A percentile compares a stretch with the other conserved stretches of the same genome.
phyloP scores from a whole-genome alignment of 352 stramenopile genomes.

The Pythium dissimile region DNA sequence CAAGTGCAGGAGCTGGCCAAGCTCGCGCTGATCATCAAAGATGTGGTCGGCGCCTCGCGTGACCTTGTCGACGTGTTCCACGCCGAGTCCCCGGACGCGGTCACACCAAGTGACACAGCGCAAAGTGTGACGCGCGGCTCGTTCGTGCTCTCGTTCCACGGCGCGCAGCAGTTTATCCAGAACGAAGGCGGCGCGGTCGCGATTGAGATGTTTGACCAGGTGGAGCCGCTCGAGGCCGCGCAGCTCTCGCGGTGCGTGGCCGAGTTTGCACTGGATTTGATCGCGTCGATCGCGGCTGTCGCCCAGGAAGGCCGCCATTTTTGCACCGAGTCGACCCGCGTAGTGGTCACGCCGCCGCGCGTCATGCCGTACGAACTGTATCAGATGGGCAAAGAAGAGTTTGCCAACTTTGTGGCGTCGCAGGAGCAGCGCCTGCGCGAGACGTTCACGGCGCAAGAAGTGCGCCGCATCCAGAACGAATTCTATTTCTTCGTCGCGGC shows the following conservation, averaged over 20 bases:
- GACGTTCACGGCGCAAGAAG: conserved; percentile 39
- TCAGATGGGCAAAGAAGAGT: conserved; percentile 53
- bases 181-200: conserved; percentile 48
- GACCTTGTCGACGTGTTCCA: conserved; percentile 41
- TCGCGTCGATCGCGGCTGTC: conserved; percentile 34
- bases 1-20: conserved; percentile 56
- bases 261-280: conserved; percentile 43
- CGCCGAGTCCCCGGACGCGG: conserved; percentile 15
- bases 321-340: conserved; percentile 32
- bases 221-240: conserved; percentile 39
- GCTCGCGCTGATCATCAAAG: conserved; percentile 46
- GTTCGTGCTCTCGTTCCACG: conserved; percentile 48
- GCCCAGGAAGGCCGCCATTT: conserved; percentile 48
- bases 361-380: conserved; percentile 48
- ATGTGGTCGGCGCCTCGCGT: conserved; percentile 40
- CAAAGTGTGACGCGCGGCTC: conserved; percentile 22
- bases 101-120: neutral
- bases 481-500: conserved; percentile 46
- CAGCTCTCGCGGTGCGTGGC: conserved; percentile 50
- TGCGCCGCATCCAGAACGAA: conserved; percentile 41
- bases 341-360: conserved; percentile 38
- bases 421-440: conserved; percentile 42
- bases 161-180: conserved; percentile 60
- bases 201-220: conserved; percentile 53
- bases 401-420: conserved; percentile 32